Conservation (phyloP, 2,329 filamentous ascomycete genomes). For the Phyllachora maydis region DNA sequence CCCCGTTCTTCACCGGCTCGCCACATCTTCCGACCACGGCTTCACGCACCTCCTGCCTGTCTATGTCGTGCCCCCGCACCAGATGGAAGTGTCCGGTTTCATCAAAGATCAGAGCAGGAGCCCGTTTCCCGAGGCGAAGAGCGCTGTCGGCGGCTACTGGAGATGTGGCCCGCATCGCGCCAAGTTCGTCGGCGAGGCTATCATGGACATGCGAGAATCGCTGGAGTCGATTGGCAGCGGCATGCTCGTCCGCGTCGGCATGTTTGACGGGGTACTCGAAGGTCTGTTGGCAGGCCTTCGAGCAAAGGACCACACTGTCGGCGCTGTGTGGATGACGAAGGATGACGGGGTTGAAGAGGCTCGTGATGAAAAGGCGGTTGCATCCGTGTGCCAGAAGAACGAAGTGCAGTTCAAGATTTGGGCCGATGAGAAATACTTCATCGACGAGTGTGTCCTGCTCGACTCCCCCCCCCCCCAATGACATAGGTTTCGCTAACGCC, state of each 20-base stretch:
- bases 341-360: conserved; percentile 53
- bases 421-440: conserved; percentile 57
- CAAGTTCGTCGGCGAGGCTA: conserved; percentile 50
- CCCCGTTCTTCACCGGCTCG: conserved; percentile 42
- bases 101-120: conserved; percentile 29
- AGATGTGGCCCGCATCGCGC: conserved; percentile 52
- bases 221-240: conserved; percentile 38
- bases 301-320: conserved; percentile 23
- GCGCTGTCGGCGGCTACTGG: conserved; percentile 46
- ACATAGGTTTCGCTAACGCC: conserved; percentile 23
- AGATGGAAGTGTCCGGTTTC: conserved; percentile 59
- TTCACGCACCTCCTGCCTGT: conserved; percentile 53
- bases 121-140: conserved; percentile 50
- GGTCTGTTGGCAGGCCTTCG: conserved; percentile 30
- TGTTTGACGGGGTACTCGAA: conserved; percentile 33
- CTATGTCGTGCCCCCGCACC: conserved; percentile 47
- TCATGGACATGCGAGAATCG: conserved; percentile 49
- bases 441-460: conserved; percentile 50
- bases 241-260: conserved; percentile 43
- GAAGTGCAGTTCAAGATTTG: conserved; percentile 42
- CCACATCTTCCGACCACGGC: conserved; percentile 23
- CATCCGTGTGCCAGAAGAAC: conserved; percentile 25
- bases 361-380: conserved; percentile 36
- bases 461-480: background rate
- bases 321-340: conserved; percentile 52